These are phyloP conservation scores for Fusarium palustre DNA, from an alignment of 2,329 filamentous ascomycete genomes.

Conservation along the genomic window DNA sequence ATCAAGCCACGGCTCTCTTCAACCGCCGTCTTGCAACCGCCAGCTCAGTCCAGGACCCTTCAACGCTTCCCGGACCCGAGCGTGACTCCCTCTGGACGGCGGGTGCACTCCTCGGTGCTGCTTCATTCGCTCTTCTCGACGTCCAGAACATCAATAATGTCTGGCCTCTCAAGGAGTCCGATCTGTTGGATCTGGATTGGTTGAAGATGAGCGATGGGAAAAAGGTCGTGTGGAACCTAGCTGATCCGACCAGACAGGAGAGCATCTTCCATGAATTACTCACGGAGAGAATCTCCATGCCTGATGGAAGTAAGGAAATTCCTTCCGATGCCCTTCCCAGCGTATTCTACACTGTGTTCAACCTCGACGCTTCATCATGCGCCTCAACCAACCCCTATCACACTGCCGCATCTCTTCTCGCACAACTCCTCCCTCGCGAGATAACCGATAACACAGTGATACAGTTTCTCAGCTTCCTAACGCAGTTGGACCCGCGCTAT, in stretches of 20 bases:
- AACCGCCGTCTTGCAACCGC: slow-evolving; percentile 54
- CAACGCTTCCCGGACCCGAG: slow-evolving; percentile 50
- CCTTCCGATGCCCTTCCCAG: slow-evolving; percentile 46
- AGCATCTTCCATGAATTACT: slow-evolving; percentile 58
- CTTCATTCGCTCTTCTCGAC: slow-evolving; percentile 60
- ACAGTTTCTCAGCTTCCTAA: slow-evolving; percentile 61
- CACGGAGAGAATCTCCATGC: slow-evolving; percentile 5
- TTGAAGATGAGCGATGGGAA: slow-evolving; percentile 68
- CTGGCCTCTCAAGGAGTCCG: slow-evolving; percentile 66
- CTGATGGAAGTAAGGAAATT: slow-evolving; percentile 30
- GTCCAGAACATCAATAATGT: slow-evolving; percentile 56
- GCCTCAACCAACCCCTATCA: slow-evolving; percentile 50
- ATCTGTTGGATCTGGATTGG: slow-evolving; percentile 65
- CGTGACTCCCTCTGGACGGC: slow-evolving; percentile 63
- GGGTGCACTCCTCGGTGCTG: slow-evolving; percentile 59
- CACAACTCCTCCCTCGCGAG: slow-evolving; percentile 52
- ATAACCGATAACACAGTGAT: slow-evolving; percentile 57
- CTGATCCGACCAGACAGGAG: slow-evolving; percentile 60
- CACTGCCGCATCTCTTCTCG: slow-evolving; percentile 52
- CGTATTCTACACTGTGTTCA: slow-evolving; percentile 49
- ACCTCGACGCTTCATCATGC: slow-evolving; percentile 36
- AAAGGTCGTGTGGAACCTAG: slow-evolving; percentile 63
- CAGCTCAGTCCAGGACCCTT: slow-evolving; percentile 41
- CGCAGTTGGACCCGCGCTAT: slow-evolving; percentile 58
- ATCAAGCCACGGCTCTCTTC: slow-evolving; percentile 61